These are phyloP conservation scores for Microbotryum violaceum DNA, from an alignment of 1,284 basidiomycete genomes.

Conservation along the genomic window DNA sequence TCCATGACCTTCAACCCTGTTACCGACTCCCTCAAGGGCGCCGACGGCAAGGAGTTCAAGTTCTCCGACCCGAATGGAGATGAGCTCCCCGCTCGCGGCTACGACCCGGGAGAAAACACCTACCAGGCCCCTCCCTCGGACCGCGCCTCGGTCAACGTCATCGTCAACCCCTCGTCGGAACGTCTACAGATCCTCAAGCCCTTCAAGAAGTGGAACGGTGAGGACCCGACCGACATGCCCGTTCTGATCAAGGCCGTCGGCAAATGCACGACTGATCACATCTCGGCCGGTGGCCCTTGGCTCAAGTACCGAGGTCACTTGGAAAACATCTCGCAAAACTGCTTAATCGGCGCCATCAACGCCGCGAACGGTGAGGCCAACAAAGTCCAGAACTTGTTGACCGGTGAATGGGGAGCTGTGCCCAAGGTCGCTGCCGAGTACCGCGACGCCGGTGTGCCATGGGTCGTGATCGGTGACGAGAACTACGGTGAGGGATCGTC, in stretches of 20 bases:
- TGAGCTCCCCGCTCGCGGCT: slow-evolving; percentile 89
- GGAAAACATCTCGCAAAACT: slow-evolving; percentile 98
- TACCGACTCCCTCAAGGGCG: slow-evolving; percentile 77
- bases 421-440: slow-evolving; percentile 79
- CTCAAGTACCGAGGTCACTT: slow-evolving; percentile 99
- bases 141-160: slow-evolving; percentile 73
- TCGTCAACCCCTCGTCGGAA: slow-evolving; percentile 79
- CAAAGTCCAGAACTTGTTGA: slow-evolving; percentile 64
- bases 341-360: slow-evolving; percentile 91
- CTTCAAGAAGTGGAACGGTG: slow-evolving; percentile 87
- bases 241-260: slow-evolving; percentile 97
- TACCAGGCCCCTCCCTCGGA: slow-evolving; percentile 91
- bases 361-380: slow-evolving; percentile 91
- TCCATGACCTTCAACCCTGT: slow-evolving; percentile 93
- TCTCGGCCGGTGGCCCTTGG: slow-evolving; percentile 96
- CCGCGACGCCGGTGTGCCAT: slow-evolving; percentile 78
- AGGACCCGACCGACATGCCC: slow-evolving; percentile 81
- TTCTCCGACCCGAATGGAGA: slow-evolving; percentile 82
- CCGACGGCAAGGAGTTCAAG: slow-evolving; percentile 96
- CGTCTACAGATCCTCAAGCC: slow-evolving; percentile 91
- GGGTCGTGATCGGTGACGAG: slow-evolving; percentile 72
- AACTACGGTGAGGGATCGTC: slow-evolving; percentile 76
- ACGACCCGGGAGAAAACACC: slow-evolving; percentile 93
- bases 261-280: slow-evolving; percentile 78
- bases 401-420: slow-evolving; percentile 77